Evolutionary conservation across 495 filamentous ascomycete species (phyloP).

Genomic region (Aspergillus indologenus): DNA sequence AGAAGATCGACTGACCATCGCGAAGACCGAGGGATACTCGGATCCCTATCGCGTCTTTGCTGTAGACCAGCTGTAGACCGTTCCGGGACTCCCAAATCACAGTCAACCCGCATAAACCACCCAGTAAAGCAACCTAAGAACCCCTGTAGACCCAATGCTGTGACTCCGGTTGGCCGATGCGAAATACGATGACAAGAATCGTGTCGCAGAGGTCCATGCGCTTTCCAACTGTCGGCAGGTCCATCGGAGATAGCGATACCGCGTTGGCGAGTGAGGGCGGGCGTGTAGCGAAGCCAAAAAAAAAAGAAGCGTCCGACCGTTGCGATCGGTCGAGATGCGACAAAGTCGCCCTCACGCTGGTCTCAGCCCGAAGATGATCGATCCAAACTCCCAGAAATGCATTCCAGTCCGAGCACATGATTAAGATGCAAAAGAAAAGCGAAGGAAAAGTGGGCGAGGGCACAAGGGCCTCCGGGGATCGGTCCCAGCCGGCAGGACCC

Average conservation of each 20-base stretch:
- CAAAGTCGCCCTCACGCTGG: constrained; percentile 25
- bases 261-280: background rate
- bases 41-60: background rate
- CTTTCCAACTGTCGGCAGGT: background rate
- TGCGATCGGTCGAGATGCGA: constrained; percentile 1
- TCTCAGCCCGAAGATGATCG: constrained; percentile 18
- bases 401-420: constrained; percentile 23
- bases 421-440: constrained; percentile 10
- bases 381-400: constrained; percentile 40
- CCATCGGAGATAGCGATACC: background rate
- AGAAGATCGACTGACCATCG: background rate
- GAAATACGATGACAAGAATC: background rate
- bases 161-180: background rate
- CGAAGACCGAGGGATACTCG: background rate
- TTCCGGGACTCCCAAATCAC: background rate
- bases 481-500: constrained; percentile 28
- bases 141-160: background rate
- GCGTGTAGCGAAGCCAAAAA: constrained; percentile 7
- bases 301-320: constrained; percentile 7
- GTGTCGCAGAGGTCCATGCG: background rate
- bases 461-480: constrained; percentile 10
- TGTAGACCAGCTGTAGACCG: too few species aligned
- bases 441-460: constrained; percentile 9
- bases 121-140: constrained; percentile 2
- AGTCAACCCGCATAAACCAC: constrained; percentile 1